Base-by-base conservation (phyloP, 352 stramenopile genomes). In the Albugo laibachii region DNA sequence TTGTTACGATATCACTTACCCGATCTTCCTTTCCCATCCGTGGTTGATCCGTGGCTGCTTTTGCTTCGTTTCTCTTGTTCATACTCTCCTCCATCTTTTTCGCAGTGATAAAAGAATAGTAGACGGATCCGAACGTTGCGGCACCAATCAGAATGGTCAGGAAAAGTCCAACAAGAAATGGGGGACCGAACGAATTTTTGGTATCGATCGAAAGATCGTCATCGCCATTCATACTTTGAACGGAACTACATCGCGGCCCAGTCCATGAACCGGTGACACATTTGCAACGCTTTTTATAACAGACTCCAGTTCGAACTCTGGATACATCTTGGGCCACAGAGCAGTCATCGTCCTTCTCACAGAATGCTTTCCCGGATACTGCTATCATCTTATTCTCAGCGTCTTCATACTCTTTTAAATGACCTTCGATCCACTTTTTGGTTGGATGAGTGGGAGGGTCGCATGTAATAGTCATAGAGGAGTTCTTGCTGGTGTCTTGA, bases 361-460 rank as follows among this genome's bases (percentile, higher is more conserved):
- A 78, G n/a, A 63, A 68, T 0, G 59, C 62, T 8, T 57, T 66
- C 1, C 65, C 65, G 0, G 58, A 40, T 0, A 76, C 65, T 19
- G 64, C 52, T 18, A 61, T 56, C 44, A 56, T 62, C 20, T 54
- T 52, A 54, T 75, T 75, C 47, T 70, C 61, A 31, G 62, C 45
- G 39, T 76, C 62, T 35, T 60, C 36, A 41, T 70, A 70, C 36
- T 65, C 56, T 15, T 63, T 50, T 12, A 65, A 61, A 24, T 68
- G 59, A 15, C 38, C 56, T 19, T 65, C 48, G 39, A 70, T 70
- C 57, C 57, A 70, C 37, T 66, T 47, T 19, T 55, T 58, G 8
- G 62, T 70, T 2, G 62, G 62, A 37, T 86, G 71, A 11, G 57
- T 64, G 11, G 55, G 49, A 0, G 73, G 73, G 37, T 86, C 70